Evolutionary conservation across 352 stramenopile genomes (phyloP).

Genomic region (Phytophthora citricola): DNA sequence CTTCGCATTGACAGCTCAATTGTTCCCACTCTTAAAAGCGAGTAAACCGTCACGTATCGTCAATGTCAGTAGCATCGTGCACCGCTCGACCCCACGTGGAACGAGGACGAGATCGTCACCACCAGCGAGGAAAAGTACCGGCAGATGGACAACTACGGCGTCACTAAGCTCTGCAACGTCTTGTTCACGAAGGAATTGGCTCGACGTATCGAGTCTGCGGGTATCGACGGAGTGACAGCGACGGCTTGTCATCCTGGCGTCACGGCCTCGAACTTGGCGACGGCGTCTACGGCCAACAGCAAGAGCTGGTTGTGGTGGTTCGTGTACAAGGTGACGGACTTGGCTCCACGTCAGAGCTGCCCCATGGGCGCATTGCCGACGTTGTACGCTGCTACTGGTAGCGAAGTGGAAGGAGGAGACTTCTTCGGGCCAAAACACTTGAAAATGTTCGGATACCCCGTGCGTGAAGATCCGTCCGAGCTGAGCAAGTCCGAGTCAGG

Average conservation of each 20-base stretch:
- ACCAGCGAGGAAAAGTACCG: conserved; percentile 31
- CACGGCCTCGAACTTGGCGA: conserved; percentile 36
- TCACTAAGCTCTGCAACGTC: conserved; percentile 93
- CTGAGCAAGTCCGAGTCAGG: conserved; percentile 33
- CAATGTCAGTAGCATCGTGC: conserved; percentile 47
- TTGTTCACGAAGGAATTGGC: conserved; percentile 92
- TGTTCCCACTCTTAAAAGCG: conserved; percentile 45
- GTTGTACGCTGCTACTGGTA: conserved; percentile 45
- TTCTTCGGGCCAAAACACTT: conserved; percentile 39
- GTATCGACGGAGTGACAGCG: conserved; percentile 34
- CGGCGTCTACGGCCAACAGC: conserved; percentile 10
- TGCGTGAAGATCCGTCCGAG: conserved; percentile 38
- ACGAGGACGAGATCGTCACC: conserved; percentile 23
- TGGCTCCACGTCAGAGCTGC: conserved; percentile 26
- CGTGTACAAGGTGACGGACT: conserved; percentile 33
- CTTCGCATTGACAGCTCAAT: conserved; percentile 52
- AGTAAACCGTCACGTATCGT: conserved; percentile 40
- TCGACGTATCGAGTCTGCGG: conserved; percentile 33
- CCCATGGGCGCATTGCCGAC: conserved; percentile 50
- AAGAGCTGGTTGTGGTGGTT: conserved; percentile 25
- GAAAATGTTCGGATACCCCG: conserved; percentile 40
- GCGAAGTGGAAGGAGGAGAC: conserved; percentile 30
- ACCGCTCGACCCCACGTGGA: conserved; percentile 23
- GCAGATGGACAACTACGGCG: conserved; percentile 63
- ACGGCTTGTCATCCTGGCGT: conserved; percentile 44